These are phyloP conservation scores for Dioscorea dumetorum DNA, from an alignment of 106 monocot species.

Conservation along the genomic window DNA sequence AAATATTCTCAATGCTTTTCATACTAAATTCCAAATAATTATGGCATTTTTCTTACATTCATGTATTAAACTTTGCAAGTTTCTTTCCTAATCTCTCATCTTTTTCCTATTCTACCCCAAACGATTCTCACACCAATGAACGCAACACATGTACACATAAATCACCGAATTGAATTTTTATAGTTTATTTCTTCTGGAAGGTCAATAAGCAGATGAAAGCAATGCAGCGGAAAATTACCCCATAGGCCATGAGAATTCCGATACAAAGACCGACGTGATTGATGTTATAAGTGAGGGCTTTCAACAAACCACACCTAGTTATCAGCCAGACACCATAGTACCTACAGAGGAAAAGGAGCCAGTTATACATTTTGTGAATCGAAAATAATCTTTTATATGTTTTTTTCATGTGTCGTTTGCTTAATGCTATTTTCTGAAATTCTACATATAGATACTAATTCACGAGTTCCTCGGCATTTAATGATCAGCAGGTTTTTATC, in stretches of 20 bases:
- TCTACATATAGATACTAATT: neutral
- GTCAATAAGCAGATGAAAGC: conserved; percentile 79
- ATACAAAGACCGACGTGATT: conserved; percentile 54
- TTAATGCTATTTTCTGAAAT: too few relatives aligned
- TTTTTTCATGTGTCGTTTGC: too few relatives aligned
- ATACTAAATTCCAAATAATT: too few relatives aligned
- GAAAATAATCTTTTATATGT: neutral
- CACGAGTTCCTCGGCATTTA: neutral
- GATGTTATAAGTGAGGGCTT: conserved; percentile 49
- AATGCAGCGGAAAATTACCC: conserved; percentile 63
- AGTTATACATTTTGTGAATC: neutral
- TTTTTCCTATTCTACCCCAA: too few relatives aligned
- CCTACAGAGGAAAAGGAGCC: conserved; percentile 23
- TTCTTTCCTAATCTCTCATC: too few relatives aligned
- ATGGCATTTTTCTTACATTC: too few relatives aligned
- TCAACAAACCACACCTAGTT: conserved; percentile 64
- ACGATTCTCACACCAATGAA: neutral
- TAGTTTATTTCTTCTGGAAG: conserved; percentile 46
- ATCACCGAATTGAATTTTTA: neutral
- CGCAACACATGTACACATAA: neutral
- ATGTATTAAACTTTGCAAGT: too few relatives aligned
- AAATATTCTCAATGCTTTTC: too few relatives aligned
- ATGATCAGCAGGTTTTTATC: neutral
- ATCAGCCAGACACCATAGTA: conserved; percentile 90
- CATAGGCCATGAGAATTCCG: conserved; percentile 46